These are phyloP conservation scores for Exserohilum turcica DNA, from an alignment of 2,329 filamentous ascomycete genomes.

Conservation along the genomic window DNA sequence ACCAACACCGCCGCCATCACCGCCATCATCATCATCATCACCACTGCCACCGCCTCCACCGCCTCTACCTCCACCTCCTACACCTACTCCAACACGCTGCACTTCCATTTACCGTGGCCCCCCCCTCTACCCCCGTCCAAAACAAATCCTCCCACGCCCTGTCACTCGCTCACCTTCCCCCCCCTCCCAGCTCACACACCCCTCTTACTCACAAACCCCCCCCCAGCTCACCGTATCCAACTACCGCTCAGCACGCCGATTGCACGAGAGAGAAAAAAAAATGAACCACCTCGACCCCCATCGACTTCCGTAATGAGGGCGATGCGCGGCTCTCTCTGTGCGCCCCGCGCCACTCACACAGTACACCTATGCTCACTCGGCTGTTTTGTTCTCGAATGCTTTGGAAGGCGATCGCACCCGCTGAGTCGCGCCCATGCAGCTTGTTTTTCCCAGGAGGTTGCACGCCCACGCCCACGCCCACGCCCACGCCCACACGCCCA, in stretches of 20 bases:
- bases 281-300: too few species aligned
- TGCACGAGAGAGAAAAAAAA: conserved; percentile 1
- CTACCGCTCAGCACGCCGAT: neutral
- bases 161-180: neutral
- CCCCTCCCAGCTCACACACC: neutral
- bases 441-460: conserved; percentile 11
- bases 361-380: conserved; percentile 28
- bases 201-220: neutral
- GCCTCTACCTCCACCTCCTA: neutral
- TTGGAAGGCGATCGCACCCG: conserved; percentile 18
- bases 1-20: too few species aligned
- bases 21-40: too few species aligned
- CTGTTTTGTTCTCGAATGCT: conserved; percentile 31
- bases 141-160: neutral
- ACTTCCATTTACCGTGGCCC: neutral
- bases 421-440: conserved; percentile 15
- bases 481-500: too few species aligned
- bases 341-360: conserved; percentile 26
- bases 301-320: conserved; percentile 26
- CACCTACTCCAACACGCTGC: neutral
- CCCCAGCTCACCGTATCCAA: neutral
- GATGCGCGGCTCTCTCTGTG: conserved; percentile 29
- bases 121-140: too few species aligned
- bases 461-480: too few species aligned
- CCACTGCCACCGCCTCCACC: neutral